Percentiles rank a stretch among this genome's conserved stretches.
phyloP scores from a whole-genome alignment of 2,329 filamentous ascomycete genomes.

The Xylariaceae sp. region DNA sequence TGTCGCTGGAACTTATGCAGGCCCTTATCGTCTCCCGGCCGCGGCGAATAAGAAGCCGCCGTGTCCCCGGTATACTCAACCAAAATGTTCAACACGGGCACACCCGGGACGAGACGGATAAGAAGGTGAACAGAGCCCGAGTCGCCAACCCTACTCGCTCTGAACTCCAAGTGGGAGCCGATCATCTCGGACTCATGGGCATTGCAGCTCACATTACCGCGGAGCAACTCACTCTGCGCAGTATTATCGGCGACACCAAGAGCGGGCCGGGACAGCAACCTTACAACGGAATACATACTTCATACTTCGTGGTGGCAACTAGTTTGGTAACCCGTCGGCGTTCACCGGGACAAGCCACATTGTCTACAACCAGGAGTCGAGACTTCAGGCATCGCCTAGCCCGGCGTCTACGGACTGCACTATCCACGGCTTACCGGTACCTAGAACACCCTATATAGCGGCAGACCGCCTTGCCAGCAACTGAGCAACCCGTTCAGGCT shows the following conservation, averaged over 20 bases:
- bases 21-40: conserved; percentile 16
- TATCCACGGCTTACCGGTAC: no score
- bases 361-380: no score
- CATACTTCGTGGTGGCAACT: no score
- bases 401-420: no score
- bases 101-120: conserved; percentile 1
- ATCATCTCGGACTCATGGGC: no score
- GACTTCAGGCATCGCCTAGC: background rate
- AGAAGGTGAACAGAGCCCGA: background rate
- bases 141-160: background rate
- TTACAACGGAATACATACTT: no score
- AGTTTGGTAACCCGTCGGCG: no score
- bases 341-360: conserved; percentile 1
- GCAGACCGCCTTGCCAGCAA: conserved; percentile 11
- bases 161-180: no score
- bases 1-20: conserved; percentile 3
- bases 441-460: conserved; percentile 12
- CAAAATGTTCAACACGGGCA: background rate
- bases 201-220: no score
- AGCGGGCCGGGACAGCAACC: no score
- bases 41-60: conserved; percentile 9
- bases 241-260: no score
- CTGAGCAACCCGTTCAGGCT: conserved; percentile 8
- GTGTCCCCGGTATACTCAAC: background rate
- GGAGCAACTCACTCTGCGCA: no score